Base-by-base conservation (phyloP, 2,329 filamentous ascomycete species). In the Xylaria multiplex region DNA sequence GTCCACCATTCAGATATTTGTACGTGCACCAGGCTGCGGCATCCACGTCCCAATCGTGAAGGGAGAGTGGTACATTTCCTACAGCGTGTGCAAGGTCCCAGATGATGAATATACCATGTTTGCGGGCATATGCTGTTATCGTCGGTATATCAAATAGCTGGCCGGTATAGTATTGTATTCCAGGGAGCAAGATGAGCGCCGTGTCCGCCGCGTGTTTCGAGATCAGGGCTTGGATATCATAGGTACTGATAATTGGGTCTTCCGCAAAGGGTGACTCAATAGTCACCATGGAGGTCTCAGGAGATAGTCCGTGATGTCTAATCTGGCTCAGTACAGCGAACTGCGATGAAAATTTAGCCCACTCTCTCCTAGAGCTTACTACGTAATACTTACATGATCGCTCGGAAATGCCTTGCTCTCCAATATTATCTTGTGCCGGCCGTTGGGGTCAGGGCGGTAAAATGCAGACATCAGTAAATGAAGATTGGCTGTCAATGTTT, bases 41-140 rank as follows among this genome's bases (percentile, higher is more conserved):
- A 75, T 95, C 92, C 46, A 93, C 91, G 61, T 90, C 84, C 91
- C 91, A 94, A 71, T 91, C 88, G 74, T 93, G 90, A 8, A 95
- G 83, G 59, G 85, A 80, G 22, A 94, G 78, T 1, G 89, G 87
- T 1, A 94, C 90, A 73, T 95, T 95, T 19, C 92, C 92, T 16
- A 86, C 90, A 3, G 91, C 91, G 76, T 95, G 92, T 0, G 92
- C 92, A 52, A 93, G 88, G 75, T 95, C 92, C 91, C 91, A 95
- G 55, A 92, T 90, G 43, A 93, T 86, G 35, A 88, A 81, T 55
- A 95, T 89, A 59, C 85, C 88, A 67, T 86, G 84, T 11, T 83
- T 81, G 67, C 89, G 91, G 1, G 91, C 91, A 77, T 90, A 86
- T 1, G 84, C 82, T 1, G 91, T 94, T 76, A 95, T 94, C 63